Evolutionary conservation across 495 filamentous ascomycete genomes (phyloP).

Genomic region (Talaromyces nanjingensis): DNA sequence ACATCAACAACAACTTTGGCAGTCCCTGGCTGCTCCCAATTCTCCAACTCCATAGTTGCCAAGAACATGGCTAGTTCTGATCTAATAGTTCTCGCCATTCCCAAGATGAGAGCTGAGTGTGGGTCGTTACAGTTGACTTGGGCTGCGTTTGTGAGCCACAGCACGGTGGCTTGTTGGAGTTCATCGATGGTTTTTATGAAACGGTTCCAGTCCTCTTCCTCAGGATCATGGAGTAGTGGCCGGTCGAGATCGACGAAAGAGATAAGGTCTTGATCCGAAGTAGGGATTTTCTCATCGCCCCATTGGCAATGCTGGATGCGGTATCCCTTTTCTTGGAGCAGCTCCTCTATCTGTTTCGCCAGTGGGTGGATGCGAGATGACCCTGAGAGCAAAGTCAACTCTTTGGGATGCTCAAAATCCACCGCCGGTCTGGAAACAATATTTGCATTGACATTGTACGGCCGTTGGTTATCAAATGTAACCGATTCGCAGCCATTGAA

Average conservation of each 20-base stretch:
- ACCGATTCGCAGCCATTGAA: no score
- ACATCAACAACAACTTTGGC: background rate
- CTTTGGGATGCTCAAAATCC: no score
- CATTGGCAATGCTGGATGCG: no score
- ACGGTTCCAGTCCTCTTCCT: background rate
- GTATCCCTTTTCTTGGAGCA: no score
- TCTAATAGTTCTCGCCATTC: slow-evolving; percentile 14
- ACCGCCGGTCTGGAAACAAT: no score
- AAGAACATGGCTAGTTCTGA: slow-evolving; percentile 13
- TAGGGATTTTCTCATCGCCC: background rate
- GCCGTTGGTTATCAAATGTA: no score
- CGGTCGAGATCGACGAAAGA: background rate
- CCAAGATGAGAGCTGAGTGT: slow-evolving; percentile 1
- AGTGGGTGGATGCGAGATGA: no score
- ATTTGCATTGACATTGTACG: no score
- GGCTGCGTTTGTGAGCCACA: slow-evolving; percentile 10
- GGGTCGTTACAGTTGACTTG: slow-evolving; percentile 8
- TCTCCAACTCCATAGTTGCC: slow-evolving; percentile 14
- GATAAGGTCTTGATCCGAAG: slow-evolving; percentile 1
- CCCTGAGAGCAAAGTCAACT: no score
- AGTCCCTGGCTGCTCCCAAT: background rate
- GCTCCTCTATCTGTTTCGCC: no score
- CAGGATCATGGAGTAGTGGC: background rate
- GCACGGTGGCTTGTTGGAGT: background rate
- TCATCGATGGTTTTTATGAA: background rate